phyloP scores from a whole-genome alignment of 2,329 filamentous ascomycete species.

The Aspergillus cejpii region DNA sequence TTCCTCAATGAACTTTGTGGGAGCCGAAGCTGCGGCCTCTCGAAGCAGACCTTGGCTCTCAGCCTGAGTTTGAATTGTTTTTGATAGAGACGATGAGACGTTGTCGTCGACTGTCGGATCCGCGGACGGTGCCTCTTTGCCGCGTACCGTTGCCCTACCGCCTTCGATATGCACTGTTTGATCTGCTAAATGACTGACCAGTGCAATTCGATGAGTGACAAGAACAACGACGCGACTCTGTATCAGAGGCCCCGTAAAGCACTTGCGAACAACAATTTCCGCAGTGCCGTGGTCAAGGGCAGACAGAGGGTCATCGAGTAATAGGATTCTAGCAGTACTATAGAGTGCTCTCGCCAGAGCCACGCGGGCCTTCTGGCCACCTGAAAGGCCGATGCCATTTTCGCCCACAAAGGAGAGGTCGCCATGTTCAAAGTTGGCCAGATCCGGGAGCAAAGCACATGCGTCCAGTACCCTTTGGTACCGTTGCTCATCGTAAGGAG shows the following conservation, averaged over 20 bases:
- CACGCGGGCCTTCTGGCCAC: constrained; percentile 55
- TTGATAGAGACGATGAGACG: constrained; percentile 13
- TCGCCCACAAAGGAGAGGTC: constrained; percentile 57
- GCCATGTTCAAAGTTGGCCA: constrained; percentile 57
- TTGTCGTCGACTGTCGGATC: constrained; percentile 35
- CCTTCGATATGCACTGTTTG: constrained; percentile 65
- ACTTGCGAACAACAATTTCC: constrained; percentile 53
- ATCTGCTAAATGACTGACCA: constrained; percentile 65
- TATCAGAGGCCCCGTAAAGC: constrained; percentile 51
- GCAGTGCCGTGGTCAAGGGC: constrained; percentile 60
- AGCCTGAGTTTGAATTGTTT: constrained; percentile 13
- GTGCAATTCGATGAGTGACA: constrained; percentile 60
- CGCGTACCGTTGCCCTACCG: constrained; percentile 50
- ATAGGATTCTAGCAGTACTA: constrained; percentile 48
- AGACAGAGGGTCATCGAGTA: constrained; percentile 56
- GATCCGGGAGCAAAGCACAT: constrained; percentile 56
- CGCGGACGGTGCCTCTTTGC: constrained; percentile 44
- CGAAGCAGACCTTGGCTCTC: constrained; percentile 33
- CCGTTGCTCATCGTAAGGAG: constrained; percentile 60
- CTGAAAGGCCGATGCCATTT: constrained; percentile 56
- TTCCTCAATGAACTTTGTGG: constrained; percentile 72
- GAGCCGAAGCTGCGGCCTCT: constrained; percentile 48
- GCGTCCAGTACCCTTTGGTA: constrained; percentile 64
- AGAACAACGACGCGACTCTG: constrained; percentile 51
- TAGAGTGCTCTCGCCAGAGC: constrained; percentile 57